phyloP scores from a whole-genome alignment of 164 flowering plant genomes.

The Aristolochia fimbriata region DNA sequence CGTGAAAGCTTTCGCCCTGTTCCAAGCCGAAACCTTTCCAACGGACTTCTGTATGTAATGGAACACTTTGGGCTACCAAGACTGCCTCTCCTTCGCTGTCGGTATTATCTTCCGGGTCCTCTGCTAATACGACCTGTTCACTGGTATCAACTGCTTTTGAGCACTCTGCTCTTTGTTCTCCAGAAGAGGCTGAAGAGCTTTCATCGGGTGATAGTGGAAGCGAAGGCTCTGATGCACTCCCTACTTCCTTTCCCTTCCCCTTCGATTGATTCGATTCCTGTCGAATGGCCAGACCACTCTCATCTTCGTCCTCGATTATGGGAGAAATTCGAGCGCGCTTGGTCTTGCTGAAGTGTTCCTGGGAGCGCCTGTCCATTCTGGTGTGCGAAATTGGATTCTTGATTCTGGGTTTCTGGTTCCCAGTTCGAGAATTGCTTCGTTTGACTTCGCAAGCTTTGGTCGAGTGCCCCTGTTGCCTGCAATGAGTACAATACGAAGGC shows the following conservation, averaged over 20 bases:
- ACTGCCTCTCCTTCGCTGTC: neutral
- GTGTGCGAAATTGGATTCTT: neutral
- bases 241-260: neutral
- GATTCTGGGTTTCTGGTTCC: neutral
- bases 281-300: neutral
- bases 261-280: neutral
- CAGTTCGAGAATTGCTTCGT: neutral
- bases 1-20: neutral
- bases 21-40: neutral
- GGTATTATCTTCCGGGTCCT: neutral
- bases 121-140: neutral
- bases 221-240: neutral
- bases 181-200: neutral
- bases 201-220: neutral
- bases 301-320: neutral
- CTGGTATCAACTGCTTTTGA: too few species aligned
- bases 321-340: neutral
- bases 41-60: neutral
- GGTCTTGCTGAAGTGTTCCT: neutral
- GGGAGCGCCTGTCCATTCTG: neutral
- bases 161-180: neutral
- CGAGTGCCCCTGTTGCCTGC: conserved; percentile 1
- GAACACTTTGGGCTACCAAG: neutral
- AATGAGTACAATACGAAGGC: neutral
- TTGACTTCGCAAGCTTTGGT: neutral